Evolutionary conservation across 768 basidiomycete species (phyloP).

Genomic region (Termitomyces sp.): DNA sequence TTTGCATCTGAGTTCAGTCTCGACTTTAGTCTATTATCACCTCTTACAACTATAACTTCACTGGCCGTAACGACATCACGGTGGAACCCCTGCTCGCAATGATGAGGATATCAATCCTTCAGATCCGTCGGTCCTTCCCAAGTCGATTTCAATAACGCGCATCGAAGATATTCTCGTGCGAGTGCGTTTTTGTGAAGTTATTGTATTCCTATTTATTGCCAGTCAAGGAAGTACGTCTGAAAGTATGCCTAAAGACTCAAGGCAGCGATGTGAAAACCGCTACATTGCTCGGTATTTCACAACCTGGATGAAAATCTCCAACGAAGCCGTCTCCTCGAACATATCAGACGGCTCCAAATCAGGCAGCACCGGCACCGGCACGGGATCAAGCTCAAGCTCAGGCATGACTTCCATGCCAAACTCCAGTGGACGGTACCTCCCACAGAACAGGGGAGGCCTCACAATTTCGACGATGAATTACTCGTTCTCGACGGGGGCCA

Average conservation of each 20-base stretch:
- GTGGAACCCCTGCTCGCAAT: no score
- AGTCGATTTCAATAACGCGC: no score
- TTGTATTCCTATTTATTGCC: no score
- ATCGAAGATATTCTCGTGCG: no score
- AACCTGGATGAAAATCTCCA: conserved; percentile 71
- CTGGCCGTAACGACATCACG: conserved; percentile 98
- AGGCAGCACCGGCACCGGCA: conserved; percentile 15
- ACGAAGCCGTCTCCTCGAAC: conserved; percentile 32
- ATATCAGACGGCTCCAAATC: conserved; percentile 45
- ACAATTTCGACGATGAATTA: conserved; percentile 72
- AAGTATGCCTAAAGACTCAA: conserved; percentile 62
- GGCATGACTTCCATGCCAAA: conserved; percentile 53
- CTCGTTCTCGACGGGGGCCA: conserved; percentile 72
- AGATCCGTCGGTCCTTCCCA: no score
- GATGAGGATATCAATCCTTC: no score
- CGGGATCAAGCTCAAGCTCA: no score
- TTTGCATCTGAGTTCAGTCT: background rate
- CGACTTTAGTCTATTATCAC: conserved; percentile 49
- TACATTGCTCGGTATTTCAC: conserved; percentile 94
- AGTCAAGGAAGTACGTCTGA: conserved; percentile 94
- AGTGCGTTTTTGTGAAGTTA: no score
- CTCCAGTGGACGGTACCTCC: conserved; percentile 27
- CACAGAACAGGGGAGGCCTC: conserved; percentile 50
- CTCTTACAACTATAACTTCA: conserved; percentile 99
- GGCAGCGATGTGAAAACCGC: conserved; percentile 81